A percentile compares a stretch with the other conserved stretches of the same genome.
These are phyloP conservation scores for Incumbomyces delicatus DNA, from an alignment of 2,329 filamentous ascomycete genomes.

Conservation along the genomic window DNA sequence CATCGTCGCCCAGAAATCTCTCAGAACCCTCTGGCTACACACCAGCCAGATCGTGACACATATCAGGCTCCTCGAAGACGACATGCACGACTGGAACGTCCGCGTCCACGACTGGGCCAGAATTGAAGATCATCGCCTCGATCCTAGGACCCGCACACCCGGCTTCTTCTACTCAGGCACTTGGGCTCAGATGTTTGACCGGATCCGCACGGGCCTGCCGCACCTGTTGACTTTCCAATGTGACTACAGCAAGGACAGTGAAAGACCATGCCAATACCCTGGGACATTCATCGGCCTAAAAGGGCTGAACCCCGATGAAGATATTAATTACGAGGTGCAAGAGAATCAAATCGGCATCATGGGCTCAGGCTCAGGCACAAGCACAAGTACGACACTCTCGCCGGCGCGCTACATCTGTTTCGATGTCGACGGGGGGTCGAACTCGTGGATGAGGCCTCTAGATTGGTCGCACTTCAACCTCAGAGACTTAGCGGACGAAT, in stretches of 20 bases:
- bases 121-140: not conserved
- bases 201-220: conserved; percentile 6
- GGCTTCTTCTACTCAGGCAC: not conserved
- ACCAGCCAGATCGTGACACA: not conserved
- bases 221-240: not conserved
- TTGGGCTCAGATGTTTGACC: conserved; percentile 5
- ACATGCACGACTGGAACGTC: not conserved
- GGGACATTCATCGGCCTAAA: too few relatives aligned
- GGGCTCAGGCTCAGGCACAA: too few relatives aligned
- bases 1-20: not conserved
- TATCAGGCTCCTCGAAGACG: not conserved
- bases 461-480: too few relatives aligned
- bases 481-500: too few relatives aligned
- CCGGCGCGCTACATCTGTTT: too few relatives aligned
- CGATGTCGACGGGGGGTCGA: too few relatives aligned
- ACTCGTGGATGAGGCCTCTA: too few relatives aligned
- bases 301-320: too few relatives aligned
- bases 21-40: not conserved
- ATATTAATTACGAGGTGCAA: too few relatives aligned
- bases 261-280: too few relatives aligned
- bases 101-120: not conserved
- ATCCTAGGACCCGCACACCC: not conserved
- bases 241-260: not conserved
- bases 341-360: too few relatives aligned
- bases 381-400: too few relatives aligned